phyloP scores from a whole-genome alignment of 1,284 basidiomycete species.

The Leccinum fuscescens region DNA sequence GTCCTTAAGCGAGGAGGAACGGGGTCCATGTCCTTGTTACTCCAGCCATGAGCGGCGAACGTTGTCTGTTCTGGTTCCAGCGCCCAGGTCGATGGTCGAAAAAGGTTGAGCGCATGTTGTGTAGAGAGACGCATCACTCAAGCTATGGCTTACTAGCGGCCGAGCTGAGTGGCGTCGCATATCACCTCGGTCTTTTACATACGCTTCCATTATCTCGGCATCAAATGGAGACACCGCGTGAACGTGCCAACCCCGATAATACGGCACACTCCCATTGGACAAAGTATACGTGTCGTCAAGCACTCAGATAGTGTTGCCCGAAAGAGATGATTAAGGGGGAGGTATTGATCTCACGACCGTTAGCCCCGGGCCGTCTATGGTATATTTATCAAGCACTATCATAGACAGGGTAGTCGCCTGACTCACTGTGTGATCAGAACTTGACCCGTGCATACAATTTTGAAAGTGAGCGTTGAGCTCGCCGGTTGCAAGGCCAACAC shows the following conservation, averaged over 20 bases:
- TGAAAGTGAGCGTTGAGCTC: neutral
- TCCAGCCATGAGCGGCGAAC: constrained; percentile 57
- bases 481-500: neutral
- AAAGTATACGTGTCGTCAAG: neutral
- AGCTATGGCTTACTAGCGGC: neutral
- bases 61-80: constrained; percentile 52
- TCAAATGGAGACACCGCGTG: neutral
- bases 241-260: neutral
- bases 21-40: constrained; percentile 77
- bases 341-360: neutral
- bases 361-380: no score
- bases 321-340: no score
- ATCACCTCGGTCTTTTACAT: neutral
- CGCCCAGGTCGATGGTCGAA: constrained; percentile 39
- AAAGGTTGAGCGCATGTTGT: constrained; percentile 11
- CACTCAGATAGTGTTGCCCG: neutral
- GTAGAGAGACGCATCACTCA: constrained; percentile 16
- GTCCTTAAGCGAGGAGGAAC: constrained; percentile 58
- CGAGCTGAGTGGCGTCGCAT: neutral
- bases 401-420: neutral
- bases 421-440: neutral
- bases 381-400: neutral
- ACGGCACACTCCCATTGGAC: neutral
- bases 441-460: neutral
- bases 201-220: neutral